Evolutionary conservation across 1,284 basidiomycete species (phyloP), one percentile per base, ranked within the genome.

Genomic region (Papiliotrema laurentii): DNA sequence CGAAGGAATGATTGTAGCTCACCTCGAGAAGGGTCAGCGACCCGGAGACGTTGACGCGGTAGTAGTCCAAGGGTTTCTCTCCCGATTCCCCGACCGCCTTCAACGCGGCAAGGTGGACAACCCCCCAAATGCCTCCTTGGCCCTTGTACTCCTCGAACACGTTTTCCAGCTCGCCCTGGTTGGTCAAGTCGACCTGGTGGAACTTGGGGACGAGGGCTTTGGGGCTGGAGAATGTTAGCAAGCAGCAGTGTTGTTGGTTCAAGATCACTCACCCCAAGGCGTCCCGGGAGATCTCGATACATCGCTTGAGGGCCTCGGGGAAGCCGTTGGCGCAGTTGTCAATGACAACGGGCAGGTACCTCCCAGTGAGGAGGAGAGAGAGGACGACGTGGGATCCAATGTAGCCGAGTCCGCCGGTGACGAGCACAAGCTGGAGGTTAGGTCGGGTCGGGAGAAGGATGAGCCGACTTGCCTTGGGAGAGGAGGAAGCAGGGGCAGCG

Each of bases 11-110:
- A 19, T 19, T 48, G 10, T 10, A 21, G 63, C 74, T 55, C 56
- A 77, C 76, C 56, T 76, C 72, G 47, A 94, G 78, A n/a, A 96
- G 81, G 40, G 80, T 82, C 53, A 94, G 75, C 2, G 90, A 91
- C 10, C 89, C 91, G 31, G 80, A 75, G 51, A 97, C 90, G 67
- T 96, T 96, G 76, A 92, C 91, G 59, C 81, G 77, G 72, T 96
- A 97, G 76, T 97, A 97, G 16, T 85, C 82, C 67, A 98, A 76
- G 13, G 96, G 96, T 51, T 90, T 85, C 75, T 96, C 89, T 25
- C 85, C 86, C n/a, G 89, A 92, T 75, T 99, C 96, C 43, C 96
- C 96, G 24, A 98, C 96, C 14, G 94, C 92, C 78, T 98, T 98
- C 79, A 91, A 86, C 3, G 94, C 96, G 21, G 94, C 96, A 53